Evolutionary conservation across 2,329 filamentous ascomycete species (phyloP), one percentile per base, ranked within the genome.

Genomic region (Fusarium gaditjirri): DNA sequence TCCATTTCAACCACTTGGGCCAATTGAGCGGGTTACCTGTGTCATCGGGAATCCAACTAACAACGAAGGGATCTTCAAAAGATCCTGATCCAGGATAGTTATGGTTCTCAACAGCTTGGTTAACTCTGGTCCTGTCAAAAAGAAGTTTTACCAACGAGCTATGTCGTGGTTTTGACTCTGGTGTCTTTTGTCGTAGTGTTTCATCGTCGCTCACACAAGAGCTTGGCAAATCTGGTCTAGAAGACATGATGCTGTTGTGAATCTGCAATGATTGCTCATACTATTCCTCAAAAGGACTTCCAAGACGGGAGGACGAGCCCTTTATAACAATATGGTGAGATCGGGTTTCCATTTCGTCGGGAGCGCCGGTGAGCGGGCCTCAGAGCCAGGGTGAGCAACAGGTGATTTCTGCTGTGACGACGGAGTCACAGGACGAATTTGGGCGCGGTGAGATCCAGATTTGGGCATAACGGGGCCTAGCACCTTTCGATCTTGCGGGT

Each of bases 11-110:
- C 41, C 76, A 64, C 7, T 77, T 70, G 14, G 85, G 80, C 76
- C 89, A 93, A 44, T 84, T 83, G 83, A 91, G 87, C 0, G 92
- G 91, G 77, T 94, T 92, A 66, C 89, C 87, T 12, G 87, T 85
- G 77, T 94, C 92, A 55, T 89, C 80, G 23, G 88, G 86, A 29
- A 93, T 86, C 83, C 91, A 94, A 59, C 88, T 87, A 65, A 94
- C 90, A 31, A 90, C 81, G 70, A 87, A 94, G 0, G 92, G 92
- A 41, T 91, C 88, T 31, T 91, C 88, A 10, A 84, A 79, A 1
- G 92, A 94, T 62, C 92, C 92, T 8, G 84, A 80, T 29, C 91
- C 91, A 17, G 81, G 78, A 72, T 92, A 93, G 3, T 81, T 76
- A 76, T 88, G 84, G 53, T 87, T 83, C 47, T 90, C 79, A 6